Percentiles rank a stretch among this genome's conserved stretches.
phyloP scores from a whole-genome alignment of 495 filamentous ascomycete genomes.

The Talaromyces borbonicus region DNA sequence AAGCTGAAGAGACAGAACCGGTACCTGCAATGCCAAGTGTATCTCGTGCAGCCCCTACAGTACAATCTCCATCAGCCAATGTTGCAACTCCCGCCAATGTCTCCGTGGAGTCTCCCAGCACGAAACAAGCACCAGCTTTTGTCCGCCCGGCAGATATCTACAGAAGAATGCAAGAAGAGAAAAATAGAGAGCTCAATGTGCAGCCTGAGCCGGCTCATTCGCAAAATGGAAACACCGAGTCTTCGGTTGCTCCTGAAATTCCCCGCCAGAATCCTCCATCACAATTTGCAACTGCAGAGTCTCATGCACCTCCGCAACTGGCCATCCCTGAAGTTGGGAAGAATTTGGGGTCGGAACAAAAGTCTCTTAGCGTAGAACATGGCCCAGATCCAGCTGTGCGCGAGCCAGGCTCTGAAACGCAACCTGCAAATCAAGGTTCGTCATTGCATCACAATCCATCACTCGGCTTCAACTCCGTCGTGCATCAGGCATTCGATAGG shows the following conservation, averaged over 20 bases:
- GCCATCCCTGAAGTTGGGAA: constrained; percentile 54
- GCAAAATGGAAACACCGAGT: constrained; percentile 41
- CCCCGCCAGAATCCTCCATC: neutral
- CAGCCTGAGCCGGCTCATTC: constrained; percentile 37
- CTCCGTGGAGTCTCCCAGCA: constrained; percentile 3
- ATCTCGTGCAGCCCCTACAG: neutral
- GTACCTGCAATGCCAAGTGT: neutral
- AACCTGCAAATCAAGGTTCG: constrained; percentile 12
- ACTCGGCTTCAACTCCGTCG: constrained; percentile 54
- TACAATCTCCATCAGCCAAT: neutral
- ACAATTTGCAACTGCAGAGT: neutral
- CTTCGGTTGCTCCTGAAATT: constrained; percentile 7
- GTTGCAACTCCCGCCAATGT: neutral
- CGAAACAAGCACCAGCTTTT: constrained; percentile 47
- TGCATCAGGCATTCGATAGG: constrained; percentile 62
- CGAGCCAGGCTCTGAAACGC: constrained; percentile 4
- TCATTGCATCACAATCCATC: constrained; percentile 46
- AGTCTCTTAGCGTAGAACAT: constrained; percentile 18
- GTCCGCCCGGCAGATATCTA: constrained; percentile 75
- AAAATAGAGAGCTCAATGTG: constrained; percentile 42
- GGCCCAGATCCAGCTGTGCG: constrained; percentile 12
- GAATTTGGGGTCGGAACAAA: constrained; percentile 53
- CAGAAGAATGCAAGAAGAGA: constrained; percentile 59
- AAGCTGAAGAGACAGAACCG: constrained; percentile 24
- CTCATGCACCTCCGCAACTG: constrained; percentile 8